Percentiles rank a stretch among this genome's conserved stretches.
Conservation (phyloP, 208 protist species). For the Trypanosoma scelopori region DNA sequence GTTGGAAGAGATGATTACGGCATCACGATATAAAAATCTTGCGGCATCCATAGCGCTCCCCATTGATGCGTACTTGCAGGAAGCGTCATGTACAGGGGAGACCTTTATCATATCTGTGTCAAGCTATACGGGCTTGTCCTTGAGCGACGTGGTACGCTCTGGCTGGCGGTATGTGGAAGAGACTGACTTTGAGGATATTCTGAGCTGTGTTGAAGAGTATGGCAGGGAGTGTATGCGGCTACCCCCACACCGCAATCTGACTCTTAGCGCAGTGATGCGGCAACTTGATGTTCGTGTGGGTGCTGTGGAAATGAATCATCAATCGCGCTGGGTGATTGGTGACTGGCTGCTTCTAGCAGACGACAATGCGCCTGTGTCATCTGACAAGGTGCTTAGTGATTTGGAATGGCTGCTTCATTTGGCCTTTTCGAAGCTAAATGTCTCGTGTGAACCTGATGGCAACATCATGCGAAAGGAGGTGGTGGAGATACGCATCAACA, state of each 20-base stretch:
- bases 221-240: constrained; percentile 42
- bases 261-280: constrained; percentile 60
- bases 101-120: constrained; percentile 67
- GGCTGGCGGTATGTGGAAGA: constrained; percentile 78
- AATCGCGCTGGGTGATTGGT: constrained; percentile 79
- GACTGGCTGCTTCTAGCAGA: constrained; percentile 69
- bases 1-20: constrained; percentile 51
- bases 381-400: constrained; percentile 43
- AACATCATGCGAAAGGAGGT: constrained; percentile 35
- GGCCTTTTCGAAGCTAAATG: constrained; percentile 70
- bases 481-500: constrained; percentile 65
- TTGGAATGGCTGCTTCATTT: constrained; percentile 83
- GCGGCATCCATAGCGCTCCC: constrained; percentile 51
- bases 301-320: constrained; percentile 49
- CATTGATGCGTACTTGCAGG: constrained; percentile 68
- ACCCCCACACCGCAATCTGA: constrained; percentile 77
- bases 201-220: constrained; percentile 65
- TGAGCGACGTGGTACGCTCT: constrained; percentile 80
- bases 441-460: constrained; percentile 44
- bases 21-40: constrained; percentile 21
- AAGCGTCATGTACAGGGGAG: constrained; percentile 44
- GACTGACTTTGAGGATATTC: constrained; percentile 59
- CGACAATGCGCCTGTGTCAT: constrained; percentile 13
- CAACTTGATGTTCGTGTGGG: constrained; percentile 65
- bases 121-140: constrained; percentile 67